Conservation (phyloP, 352 stramenopile genomes). For the Pythium biforme region DNA sequence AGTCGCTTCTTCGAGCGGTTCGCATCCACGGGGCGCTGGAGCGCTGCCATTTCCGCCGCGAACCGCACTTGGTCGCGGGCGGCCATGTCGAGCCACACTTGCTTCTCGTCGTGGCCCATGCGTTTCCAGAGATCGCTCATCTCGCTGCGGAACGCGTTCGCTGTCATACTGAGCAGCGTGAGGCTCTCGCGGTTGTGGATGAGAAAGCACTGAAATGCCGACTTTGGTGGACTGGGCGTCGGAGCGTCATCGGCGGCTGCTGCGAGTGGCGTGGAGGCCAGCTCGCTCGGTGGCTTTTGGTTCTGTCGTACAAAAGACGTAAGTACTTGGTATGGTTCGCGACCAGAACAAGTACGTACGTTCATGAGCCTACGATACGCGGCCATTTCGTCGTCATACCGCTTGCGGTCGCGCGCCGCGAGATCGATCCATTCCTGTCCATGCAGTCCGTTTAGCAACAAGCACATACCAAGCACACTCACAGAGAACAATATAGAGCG, state of each 20-base stretch:
- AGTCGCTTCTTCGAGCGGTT: conserved; percentile 30
- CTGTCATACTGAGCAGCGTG: conserved; percentile 45
- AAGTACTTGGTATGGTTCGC: neutral
- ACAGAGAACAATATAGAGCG: neutral
- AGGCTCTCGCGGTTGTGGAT: conserved; percentile 55
- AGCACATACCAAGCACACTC: neutral
- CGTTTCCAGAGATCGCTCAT: conserved; percentile 55
- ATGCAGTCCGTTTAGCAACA: neutral
- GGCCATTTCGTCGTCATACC: conserved; percentile 53
- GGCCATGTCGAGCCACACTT: conserved; percentile 47
- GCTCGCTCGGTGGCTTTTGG: neutral
- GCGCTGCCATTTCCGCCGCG: conserved; percentile 45
- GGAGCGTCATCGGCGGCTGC: neutral
- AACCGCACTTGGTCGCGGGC: conserved; percentile 46
- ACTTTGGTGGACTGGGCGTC: conserved; percentile 28
- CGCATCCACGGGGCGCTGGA: conserved; percentile 41
- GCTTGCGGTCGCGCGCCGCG: conserved; percentile 43
- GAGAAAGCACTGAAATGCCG: conserved; percentile 67
- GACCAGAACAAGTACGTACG: conserved; percentile 3
- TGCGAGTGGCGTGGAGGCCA: too few relatives aligned
- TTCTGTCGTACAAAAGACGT: neutral
- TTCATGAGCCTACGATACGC: conserved; percentile 30
- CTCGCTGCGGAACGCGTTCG: conserved; percentile 55
- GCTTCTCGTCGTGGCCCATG: conserved; percentile 42
- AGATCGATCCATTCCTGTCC: conserved; percentile 45